phyloP scores from a whole-genome alignment of 495 filamentous ascomycete species.

The Penicillium mononematosum region DNA sequence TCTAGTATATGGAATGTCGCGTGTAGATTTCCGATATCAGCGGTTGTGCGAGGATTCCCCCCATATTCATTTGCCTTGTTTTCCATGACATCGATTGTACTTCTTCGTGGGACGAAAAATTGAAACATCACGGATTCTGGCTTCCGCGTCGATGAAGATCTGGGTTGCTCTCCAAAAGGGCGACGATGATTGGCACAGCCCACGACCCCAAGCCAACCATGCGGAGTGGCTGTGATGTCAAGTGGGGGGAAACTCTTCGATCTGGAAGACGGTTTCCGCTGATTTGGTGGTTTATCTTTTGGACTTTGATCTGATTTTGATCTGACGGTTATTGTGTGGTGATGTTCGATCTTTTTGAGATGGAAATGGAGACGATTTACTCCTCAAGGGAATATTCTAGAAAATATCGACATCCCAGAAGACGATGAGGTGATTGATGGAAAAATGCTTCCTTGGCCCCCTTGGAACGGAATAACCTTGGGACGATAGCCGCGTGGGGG shows the following conservation, averaged over 20 bases:
- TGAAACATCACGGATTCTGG: slow-evolving; percentile 30
- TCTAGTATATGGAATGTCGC: slow-evolving; percentile 13
- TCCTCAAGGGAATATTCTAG: neutral
- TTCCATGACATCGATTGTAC: slow-evolving; percentile 16
- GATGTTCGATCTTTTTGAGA: neutral
- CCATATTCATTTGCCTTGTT: slow-evolving; percentile 22
- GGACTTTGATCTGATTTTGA: neutral
- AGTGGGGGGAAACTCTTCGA: neutral
- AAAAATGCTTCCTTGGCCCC: slow-evolving; percentile 14
- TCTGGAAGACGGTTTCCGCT: slow-evolving; percentile 41
- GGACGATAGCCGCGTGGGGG: slow-evolving; percentile 15
- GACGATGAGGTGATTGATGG: slow-evolving; percentile 28
- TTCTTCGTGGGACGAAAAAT: neutral
- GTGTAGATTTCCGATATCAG: slow-evolving; percentile 26
- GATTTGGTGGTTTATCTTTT: neutral
- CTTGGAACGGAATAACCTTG: slow-evolving; percentile 1
- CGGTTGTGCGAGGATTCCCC: slow-evolving; percentile 4
- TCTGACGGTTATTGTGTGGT: slow-evolving; percentile 1
- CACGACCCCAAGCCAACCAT: neutral
- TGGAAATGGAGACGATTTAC: neutral
- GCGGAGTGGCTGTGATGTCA: slow-evolving; percentile 28
- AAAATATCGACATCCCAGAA: neutral
- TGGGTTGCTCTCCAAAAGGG: neutral
- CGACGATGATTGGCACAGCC: slow-evolving; percentile 1
- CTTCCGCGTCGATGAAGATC: slow-evolving; percentile 22